These are phyloP conservation scores for Westerdykella ornata DNA, from an alignment of 2,329 filamentous ascomycete genomes.

Conservation along the genomic window DNA sequence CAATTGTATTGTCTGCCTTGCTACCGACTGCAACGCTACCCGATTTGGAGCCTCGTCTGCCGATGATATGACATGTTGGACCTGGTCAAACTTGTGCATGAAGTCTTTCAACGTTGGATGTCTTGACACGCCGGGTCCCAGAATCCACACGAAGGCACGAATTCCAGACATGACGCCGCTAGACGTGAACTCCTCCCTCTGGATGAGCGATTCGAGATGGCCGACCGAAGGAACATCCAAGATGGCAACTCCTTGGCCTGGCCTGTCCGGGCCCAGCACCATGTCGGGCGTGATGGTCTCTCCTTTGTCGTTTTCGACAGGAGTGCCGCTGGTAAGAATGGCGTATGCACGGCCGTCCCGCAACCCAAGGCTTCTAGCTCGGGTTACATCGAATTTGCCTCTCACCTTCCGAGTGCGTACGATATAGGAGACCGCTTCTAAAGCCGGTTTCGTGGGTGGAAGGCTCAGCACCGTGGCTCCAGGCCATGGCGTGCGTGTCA, in stretches of 20 bases:
- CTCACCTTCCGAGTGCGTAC: slow-evolving; percentile 68
- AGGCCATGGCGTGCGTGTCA: slow-evolving; percentile 74
- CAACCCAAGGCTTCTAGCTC: slow-evolving; percentile 61
- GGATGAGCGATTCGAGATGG: slow-evolving; percentile 64
- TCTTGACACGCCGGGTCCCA: slow-evolving; percentile 60
- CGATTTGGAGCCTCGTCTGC: slow-evolving; percentile 68
- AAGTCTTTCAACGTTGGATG: slow-evolving; percentile 62
- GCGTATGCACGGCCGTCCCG: slow-evolving; percentile 53
- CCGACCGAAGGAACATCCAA: slow-evolving; percentile 67
- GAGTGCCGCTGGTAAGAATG: slow-evolving; percentile 56
- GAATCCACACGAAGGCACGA: slow-evolving; percentile 69
- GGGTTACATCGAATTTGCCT: slow-evolving; percentile 68
- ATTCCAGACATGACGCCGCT: slow-evolving; percentile 60
- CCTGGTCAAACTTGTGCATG: slow-evolving; percentile 53
- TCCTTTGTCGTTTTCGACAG: slow-evolving; percentile 58
- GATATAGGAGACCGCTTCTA: slow-evolving; percentile 76
- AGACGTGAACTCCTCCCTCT: slow-evolving; percentile 65
- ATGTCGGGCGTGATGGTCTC: slow-evolving; percentile 73
- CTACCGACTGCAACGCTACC: slow-evolving; percentile 61
- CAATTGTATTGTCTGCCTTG: slow-evolving; percentile 61
- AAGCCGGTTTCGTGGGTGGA: slow-evolving; percentile 60
- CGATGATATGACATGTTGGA: slow-evolving; percentile 73
- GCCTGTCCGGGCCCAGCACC: slow-evolving; percentile 63
- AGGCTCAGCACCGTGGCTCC: slow-evolving; percentile 58
- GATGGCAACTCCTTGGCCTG: slow-evolving; percentile 69